Evolutionary conservation across 164 flowering plant genomes (phyloP).

Genomic region (Akebia trifoliata): DNA sequence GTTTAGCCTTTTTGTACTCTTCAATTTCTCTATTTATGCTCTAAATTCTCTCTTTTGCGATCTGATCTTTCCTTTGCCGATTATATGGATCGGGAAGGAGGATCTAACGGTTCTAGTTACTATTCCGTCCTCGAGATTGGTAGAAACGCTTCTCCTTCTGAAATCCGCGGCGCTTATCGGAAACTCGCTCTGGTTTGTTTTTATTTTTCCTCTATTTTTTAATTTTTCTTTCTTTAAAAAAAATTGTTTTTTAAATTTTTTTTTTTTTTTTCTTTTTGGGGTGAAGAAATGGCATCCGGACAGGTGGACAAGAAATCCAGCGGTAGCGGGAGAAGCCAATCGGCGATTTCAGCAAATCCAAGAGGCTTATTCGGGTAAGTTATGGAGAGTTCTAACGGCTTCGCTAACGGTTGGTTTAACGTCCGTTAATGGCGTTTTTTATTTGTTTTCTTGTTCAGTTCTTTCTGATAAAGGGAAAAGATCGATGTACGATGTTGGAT

Average conservation of each 20-base stretch:
- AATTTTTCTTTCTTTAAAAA: not conserved
- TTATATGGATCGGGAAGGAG: slow-evolving; percentile 49
- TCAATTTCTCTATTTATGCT: no score
- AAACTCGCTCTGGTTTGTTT: slow-evolving; percentile 66
- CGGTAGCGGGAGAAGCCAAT: slow-evolving; percentile 63
- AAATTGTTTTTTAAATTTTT: not conserved
- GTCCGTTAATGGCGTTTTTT: not conserved
- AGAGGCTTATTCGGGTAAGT: slow-evolving; percentile 77
- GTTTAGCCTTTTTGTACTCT: no score
- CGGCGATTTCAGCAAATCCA: slow-evolving; percentile 89
- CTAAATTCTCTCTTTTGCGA: no score
- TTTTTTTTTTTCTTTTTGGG: not conserved
- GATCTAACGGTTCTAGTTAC: slow-evolving; percentile 49
- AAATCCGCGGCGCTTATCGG: slow-evolving; percentile 69
- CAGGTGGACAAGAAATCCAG: slow-evolving; percentile 49
- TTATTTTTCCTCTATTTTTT: not conserved
- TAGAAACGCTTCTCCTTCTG: slow-evolving; percentile 60
- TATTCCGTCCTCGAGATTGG: slow-evolving; percentile 69
- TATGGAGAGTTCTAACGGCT: not conserved
- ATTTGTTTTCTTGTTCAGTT: slow-evolving; percentile 29
- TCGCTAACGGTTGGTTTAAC: not conserved
- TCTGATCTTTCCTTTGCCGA: not conserved
- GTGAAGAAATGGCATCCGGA: slow-evolving; percentile 95
- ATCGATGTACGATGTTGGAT: slow-evolving; percentile 75
- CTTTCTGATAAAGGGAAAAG: slow-evolving; percentile 67